Evolutionary conservation across 805 yeast species (phyloP), one percentile per base, ranked within the genome.

Genomic region (Wickerhamomyces bisporus): DNA sequence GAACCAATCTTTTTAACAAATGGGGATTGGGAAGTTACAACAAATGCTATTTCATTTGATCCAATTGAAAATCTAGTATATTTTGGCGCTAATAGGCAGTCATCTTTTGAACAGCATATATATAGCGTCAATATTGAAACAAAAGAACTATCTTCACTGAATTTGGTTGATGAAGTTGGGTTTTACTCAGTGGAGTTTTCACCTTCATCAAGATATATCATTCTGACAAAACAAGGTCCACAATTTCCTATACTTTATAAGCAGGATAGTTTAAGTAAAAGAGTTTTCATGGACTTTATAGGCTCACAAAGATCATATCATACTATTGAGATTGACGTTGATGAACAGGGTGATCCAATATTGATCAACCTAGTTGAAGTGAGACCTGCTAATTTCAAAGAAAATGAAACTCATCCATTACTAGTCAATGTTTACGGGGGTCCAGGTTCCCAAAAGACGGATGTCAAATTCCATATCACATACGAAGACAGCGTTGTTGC

Each of bases 341-440:
- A 55, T 23, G 47, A 38, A 11, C 28, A 37, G n/a, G 48, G 44
- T 8, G 21, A 32, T 8, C 45, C 47, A 4, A 60, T 44, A 5
- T 57, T 58, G 2, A 55, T 79, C 6, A 74, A 79, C 50, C 68
- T 77, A 38, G 58, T 79, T 29, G 89, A 83, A 50, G 75, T 79
- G 8, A 64, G 71, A 30, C 95, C 95, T 0, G 68, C 70, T 0
- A 63, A 66, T 32, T 75, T 81, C 48, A 62, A 77, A 43, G 60
- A 70, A 2, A 47, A 47, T 1, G 58, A 57, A 29, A 68, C 71
- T 43, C 76, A 82, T 49, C 89, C 93, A 0, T 44, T 85, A 11
- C 57, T 85, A 30, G 86, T 83, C 3, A 71, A 74, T 40, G 79
- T 75, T 1, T 85, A 85, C 53, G 93, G 88, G 4, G 94, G 93